These are phyloP conservation scores for Dryadomyces quercus-mongolicae DNA, from an alignment of 2,329 filamentous ascomycete genomes.

Conservation along the genomic window DNA sequence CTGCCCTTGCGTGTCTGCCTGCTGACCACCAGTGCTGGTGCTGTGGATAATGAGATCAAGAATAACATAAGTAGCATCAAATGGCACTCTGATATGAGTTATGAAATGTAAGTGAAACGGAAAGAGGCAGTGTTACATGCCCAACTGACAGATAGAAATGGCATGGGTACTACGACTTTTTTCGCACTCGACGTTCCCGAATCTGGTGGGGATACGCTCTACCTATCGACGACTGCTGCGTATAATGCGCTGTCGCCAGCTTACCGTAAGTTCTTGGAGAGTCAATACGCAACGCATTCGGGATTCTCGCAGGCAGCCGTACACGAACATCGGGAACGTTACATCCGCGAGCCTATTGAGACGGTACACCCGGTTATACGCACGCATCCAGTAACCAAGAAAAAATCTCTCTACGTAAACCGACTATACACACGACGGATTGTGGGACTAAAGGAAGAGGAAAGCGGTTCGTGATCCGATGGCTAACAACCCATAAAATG, in stretches of 20 bases:
- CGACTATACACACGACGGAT: constrained; percentile 55
- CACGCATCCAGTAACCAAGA: constrained; percentile 27
- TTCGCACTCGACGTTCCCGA: constrained; percentile 12
- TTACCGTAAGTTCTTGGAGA: constrained; percentile 11
- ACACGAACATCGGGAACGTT: constrained; percentile 21
- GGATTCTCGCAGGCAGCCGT: constrained; percentile 9
- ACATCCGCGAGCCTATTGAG: constrained; percentile 28
- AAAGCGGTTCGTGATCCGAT: constrained; percentile 1
- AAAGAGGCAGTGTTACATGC: background rate
- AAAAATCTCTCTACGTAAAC: constrained; percentile 30
- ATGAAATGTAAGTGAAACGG: constrained; percentile 6
- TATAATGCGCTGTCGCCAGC: constrained; percentile 14
- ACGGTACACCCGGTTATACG: constrained; percentile 31
- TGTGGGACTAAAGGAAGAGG: constrained; percentile 60
- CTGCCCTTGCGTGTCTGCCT: background rate
- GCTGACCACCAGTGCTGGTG: constrained; percentile 3
- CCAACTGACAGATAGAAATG: constrained; percentile 4
- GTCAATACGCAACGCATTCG: constrained; percentile 12
- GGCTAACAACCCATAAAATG: no score
- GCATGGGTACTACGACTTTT: constrained; percentile 14
- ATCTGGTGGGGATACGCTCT: constrained; percentile 14
- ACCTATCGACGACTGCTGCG: constrained; percentile 11
- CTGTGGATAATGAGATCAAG: constrained; percentile 15
- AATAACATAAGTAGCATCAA: constrained; percentile 16
- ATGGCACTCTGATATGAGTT: constrained; percentile 16